A percentile compares a stretch with the other conserved stretches of the same genome.
phyloP scores from a whole-genome alignment of 1,284 basidiomycete genomes.

The Porodaedalea pini region DNA sequence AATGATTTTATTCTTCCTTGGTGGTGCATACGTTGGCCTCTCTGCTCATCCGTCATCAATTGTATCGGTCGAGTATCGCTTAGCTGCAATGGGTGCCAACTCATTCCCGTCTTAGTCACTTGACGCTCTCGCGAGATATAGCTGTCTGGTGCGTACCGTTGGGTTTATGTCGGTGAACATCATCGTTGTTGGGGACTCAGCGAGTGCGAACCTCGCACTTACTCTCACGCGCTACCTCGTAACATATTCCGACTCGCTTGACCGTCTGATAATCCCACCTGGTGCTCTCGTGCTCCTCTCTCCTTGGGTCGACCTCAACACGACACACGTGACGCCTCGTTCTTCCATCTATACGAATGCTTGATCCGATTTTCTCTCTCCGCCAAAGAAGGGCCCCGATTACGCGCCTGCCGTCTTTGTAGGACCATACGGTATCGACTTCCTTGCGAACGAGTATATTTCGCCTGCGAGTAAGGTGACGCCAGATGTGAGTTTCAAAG shows the following conservation, averaged over 20 bases:
- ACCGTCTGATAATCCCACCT: constrained; percentile 40
- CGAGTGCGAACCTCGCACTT: constrained; percentile 51
- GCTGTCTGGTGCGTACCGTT: constrained; percentile 38
- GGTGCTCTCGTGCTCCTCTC: constrained; percentile 52
- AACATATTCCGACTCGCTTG: constrained; percentile 26
- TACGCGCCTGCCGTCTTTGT: background rate
- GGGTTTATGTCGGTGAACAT: constrained; percentile 43
- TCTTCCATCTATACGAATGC: constrained; percentile 30
- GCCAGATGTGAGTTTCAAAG: constrained; percentile 39
- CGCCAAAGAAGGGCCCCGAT: background rate
- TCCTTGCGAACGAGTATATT: constrained; percentile 47
- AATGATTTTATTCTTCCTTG: constrained; percentile 50
- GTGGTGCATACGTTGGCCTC: constrained; percentile 42
- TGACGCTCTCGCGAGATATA: constrained; percentile 45
- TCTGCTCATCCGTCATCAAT: constrained; percentile 42
- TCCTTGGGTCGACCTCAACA: constrained; percentile 53
- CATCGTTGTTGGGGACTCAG: constrained; percentile 51
- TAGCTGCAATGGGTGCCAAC: constrained; percentile 26
- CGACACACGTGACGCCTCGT: constrained; percentile 32
- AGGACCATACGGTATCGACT: constrained; percentile 36
- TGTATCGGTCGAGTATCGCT: constrained; percentile 37
- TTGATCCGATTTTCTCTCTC: constrained; percentile 8
- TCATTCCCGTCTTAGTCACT: constrained; percentile 48
- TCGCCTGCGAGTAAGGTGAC: constrained; percentile 47
- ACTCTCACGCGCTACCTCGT: constrained; percentile 35